Evolutionary conservation across 1,284 basidiomycete genomes (phyloP).

Genomic region (Bjerkandera adusta): DNA sequence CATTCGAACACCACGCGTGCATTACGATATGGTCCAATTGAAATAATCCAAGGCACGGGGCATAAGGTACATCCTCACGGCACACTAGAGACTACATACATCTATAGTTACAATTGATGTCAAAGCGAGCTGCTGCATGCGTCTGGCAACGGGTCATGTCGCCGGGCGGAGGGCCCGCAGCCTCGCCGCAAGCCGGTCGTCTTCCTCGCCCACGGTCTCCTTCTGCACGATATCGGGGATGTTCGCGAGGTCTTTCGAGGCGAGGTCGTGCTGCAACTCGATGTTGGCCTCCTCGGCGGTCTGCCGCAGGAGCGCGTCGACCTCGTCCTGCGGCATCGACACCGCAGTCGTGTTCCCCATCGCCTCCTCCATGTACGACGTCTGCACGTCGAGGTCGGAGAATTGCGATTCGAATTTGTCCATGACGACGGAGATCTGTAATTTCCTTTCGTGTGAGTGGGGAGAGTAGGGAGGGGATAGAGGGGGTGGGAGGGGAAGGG

Average conservation of each 20-base stretch:
- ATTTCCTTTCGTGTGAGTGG: too few relatives aligned
- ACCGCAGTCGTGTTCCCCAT: conserved; percentile 94
- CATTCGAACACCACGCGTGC: too few relatives aligned
- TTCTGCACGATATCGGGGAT: conserved; percentile 54
- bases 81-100: conserved; percentile 4
- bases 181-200: conserved; percentile 77
- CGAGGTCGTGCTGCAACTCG: conserved; percentile 90
- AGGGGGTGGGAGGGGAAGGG: too few relatives aligned
- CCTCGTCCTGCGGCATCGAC: conserved; percentile 95
- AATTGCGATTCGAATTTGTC: conserved; percentile 99
- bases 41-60: too few relatives aligned
- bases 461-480: too few relatives aligned
- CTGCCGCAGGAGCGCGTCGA: conserved; percentile 89
- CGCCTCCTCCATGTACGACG: conserved; percentile 96
- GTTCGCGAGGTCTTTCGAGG: conserved; percentile 57
- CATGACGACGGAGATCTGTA: conserved; percentile 96
- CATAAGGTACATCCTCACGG: too few relatives aligned
- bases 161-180: conserved; percentile 80
- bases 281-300: conserved; percentile 98
- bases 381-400: conserved; percentile 96
- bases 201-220: conserved; percentile 72
- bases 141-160: conserved; percentile 23
- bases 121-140: neutral
- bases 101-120: conserved; percentile 2
- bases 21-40: too few relatives aligned